phyloP scores from a whole-genome alignment of 192 early-diverging fungal genomes.

The Chytriomyces sp. region DNA sequence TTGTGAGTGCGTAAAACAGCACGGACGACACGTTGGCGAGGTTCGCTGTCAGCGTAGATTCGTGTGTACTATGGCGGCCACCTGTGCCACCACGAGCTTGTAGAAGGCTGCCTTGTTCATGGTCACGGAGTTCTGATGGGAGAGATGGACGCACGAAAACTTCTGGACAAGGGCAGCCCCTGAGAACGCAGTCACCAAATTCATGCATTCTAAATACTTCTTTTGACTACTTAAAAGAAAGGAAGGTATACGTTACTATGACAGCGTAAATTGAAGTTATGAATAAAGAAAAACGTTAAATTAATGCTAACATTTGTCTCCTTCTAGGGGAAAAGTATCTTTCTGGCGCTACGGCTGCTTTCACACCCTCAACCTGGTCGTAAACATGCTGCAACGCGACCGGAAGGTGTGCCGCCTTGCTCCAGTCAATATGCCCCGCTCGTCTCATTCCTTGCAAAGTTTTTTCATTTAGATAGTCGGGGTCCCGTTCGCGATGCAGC shows the following conservation, averaged over 20 bases:
- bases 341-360: too few species aligned
- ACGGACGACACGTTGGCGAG: slow-evolving; percentile 79
- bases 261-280: too few species aligned
- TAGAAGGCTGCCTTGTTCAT: slow-evolving; percentile 79
- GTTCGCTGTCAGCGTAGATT: slow-evolving; percentile 71
- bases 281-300: too few species aligned
- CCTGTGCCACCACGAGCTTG: slow-evolving; percentile 57
- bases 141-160: slow-evolving; percentile 2
- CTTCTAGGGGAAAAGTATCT: too few species aligned
- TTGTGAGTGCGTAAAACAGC: slow-evolving; percentile 75
- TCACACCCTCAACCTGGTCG: not conserved
- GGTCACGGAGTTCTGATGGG: not conserved
- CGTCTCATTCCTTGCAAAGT: not conserved
- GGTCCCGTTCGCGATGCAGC: not conserved
- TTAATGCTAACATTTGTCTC: too few species aligned
- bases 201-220: too few species aligned
- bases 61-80: slow-evolving; percentile 65
- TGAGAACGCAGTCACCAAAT: too few species aligned
- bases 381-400: not conserved
- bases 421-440: not conserved
- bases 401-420: not conserved
- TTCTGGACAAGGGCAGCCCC: too few species aligned
- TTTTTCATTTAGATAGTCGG: not conserved
- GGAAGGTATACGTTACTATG: too few species aligned
- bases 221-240: too few species aligned